phyloP scores from a whole-genome alignment of 352 stramenopile species.

The Phytophthora capsici region DNA sequence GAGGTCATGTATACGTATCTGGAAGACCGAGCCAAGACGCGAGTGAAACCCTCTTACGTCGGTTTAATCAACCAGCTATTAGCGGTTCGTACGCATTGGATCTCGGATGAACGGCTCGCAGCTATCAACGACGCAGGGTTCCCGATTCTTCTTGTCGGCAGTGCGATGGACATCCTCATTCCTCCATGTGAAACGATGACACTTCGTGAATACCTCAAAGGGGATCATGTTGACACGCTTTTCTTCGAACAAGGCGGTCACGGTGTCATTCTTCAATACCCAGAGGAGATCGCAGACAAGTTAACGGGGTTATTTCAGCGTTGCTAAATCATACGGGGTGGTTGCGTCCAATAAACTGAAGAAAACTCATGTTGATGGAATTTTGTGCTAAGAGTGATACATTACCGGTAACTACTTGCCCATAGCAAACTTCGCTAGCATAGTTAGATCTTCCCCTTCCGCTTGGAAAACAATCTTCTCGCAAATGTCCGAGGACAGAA shows the following conservation, averaged over 20 bases:
- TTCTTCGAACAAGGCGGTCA: constrained; percentile 52
- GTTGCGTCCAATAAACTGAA: too few species aligned
- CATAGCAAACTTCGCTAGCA: too few species aligned
- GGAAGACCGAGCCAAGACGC: constrained; percentile 15
- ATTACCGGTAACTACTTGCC: too few species aligned
- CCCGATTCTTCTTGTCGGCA: constrained; percentile 50
- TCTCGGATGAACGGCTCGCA: constrained; percentile 50
- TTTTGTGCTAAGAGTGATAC: too few species aligned
- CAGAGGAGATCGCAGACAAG: constrained; percentile 38
- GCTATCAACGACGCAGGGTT: constrained; percentile 43
- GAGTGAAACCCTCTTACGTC: constrained; percentile 13
- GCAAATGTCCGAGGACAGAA: constrained; percentile 14
- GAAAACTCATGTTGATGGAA: too few species aligned
- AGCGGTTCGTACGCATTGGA: constrained; percentile 42
- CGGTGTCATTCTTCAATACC: constrained; percentile 48
- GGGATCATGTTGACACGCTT: constrained; percentile 42
- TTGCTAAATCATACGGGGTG: background rate
- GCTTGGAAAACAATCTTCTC: constrained; percentile 6
- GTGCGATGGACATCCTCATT: constrained; percentile 48
- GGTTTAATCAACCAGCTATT: constrained; percentile 37
- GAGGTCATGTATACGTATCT: constrained; percentile 34
- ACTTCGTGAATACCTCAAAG: constrained; percentile 33
- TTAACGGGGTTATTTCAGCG: constrained; percentile 20
- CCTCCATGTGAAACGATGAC: constrained; percentile 38
- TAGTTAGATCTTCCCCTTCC: too few species aligned